A percentile compares a stretch with the other conserved stretches of the same genome.
These are phyloP conservation scores for Choricystis sp. DNA, from an alignment of 139 green algal species.

Conservation along the genomic window DNA sequence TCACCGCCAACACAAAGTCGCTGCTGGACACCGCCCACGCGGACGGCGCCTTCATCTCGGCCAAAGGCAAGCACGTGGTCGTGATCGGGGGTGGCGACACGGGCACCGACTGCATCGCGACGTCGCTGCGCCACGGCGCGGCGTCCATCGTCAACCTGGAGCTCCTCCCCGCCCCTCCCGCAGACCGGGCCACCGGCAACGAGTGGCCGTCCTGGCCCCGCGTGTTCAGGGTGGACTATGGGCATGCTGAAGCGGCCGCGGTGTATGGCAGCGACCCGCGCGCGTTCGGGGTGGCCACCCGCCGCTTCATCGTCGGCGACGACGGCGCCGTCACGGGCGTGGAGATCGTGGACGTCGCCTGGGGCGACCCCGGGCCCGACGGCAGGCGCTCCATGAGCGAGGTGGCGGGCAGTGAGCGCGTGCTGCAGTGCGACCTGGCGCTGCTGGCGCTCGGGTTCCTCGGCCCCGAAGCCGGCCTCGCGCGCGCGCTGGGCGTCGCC, in stretches of 20 bases:
- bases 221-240: slow-evolving; percentile 68
- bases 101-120: slow-evolving; percentile 95
- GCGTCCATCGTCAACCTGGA: slow-evolving; percentile 81
- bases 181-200: slow-evolving; percentile 53
- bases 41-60: slow-evolving; percentile 76
- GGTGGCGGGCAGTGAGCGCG: slow-evolving; percentile 39
- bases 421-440: slow-evolving; percentile 78
- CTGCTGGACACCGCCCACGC: slow-evolving; percentile 66
- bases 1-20: slow-evolving; percentile 79
- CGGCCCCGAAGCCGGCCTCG: slow-evolving; percentile 72
- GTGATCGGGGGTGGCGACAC: slow-evolving; percentile 95
- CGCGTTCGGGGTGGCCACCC: slow-evolving; percentile 83
- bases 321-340: slow-evolving; percentile 61
- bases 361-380: slow-evolving; percentile 4
- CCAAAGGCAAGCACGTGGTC: slow-evolving; percentile 78
- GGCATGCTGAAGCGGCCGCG: slow-evolving; percentile 69
- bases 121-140: slow-evolving; percentile 66
- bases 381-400: slow-evolving; percentile 46
- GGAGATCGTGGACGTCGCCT: slow-evolving; percentile 35
- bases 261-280: slow-evolving; percentile 71
- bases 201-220: slow-evolving; percentile 86
- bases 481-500: slow-evolving; percentile 51
- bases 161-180: slow-evolving; percentile 72
- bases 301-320: slow-evolving; percentile 74
- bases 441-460: slow-evolving; percentile 94